These are phyloP conservation scores for Lactuca sativa DNA, from an alignment of 129 eudicot species.

Conservation along the genomic window DNA sequence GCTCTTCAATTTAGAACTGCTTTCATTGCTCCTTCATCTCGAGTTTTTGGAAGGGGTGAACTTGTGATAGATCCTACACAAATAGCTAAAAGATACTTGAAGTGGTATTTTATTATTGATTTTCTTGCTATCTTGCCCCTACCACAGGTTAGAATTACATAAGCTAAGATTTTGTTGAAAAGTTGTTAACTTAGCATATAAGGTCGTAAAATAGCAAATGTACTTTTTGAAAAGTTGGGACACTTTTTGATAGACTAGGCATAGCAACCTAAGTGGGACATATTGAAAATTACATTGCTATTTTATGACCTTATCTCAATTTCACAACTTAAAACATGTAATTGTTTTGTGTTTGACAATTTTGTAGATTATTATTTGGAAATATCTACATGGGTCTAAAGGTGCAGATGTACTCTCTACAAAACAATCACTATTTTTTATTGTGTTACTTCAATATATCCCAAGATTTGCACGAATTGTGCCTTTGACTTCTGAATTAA, in stretches of 20 bases:
- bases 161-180: not conserved
- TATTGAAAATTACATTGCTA: not conserved
- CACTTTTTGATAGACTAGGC: no score
- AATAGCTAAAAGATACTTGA: slow-evolving; percentile 77
- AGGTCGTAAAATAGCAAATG: no score
- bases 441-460: slow-evolving; percentile 73
- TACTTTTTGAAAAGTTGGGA: no score
- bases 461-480: slow-evolving; percentile 65
- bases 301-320: not conserved
- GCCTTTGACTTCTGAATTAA: slow-evolving; percentile 75
- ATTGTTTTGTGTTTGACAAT: not conserved
- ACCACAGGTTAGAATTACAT: slow-evolving; percentile 78
- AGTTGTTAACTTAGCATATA: not conserved
- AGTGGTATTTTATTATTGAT: slow-evolving; percentile 75
- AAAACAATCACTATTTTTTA: slow-evolving; percentile 65
- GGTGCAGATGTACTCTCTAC: slow-evolving; percentile 75
- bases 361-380: slow-evolving; percentile 82
- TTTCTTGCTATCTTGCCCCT: slow-evolving; percentile 76
- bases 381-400: slow-evolving; percentile 60
- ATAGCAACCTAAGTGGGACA: not conserved
- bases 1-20: slow-evolving; percentile 90
- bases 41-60: slow-evolving; percentile 95
- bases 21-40: slow-evolving; percentile 86
- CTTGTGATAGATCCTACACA: slow-evolving; percentile 83
- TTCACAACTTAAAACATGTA: not conserved